Conservation (phyloP, 2,329 filamentous ascomycete species). For the Graphium sp. region DNA sequence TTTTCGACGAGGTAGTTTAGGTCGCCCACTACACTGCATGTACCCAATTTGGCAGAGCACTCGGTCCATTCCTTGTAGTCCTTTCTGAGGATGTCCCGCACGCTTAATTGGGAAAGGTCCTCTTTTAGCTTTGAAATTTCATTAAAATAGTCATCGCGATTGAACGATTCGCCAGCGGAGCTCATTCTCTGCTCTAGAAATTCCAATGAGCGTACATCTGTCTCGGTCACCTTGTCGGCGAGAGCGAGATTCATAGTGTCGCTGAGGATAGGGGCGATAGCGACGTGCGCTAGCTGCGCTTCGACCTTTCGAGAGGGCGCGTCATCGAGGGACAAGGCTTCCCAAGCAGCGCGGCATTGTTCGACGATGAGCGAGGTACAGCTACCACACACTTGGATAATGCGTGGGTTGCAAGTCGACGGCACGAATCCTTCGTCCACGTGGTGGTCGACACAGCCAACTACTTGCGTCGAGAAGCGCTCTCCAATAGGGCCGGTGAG, state of each 20-base stretch:
- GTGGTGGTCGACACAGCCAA: constrained; percentile 64
- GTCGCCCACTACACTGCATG: constrained; percentile 47
- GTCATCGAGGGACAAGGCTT: constrained; percentile 7
- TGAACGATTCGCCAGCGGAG: constrained; percentile 18
- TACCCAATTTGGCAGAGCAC: constrained; percentile 40
- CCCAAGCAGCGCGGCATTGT: constrained; percentile 40
- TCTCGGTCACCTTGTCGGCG: constrained; percentile 45
- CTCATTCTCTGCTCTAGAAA: constrained; percentile 35
- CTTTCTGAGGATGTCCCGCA: constrained; percentile 58
- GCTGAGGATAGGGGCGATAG: constrained; percentile 54
- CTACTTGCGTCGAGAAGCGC: constrained; percentile 33
- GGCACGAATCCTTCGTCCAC: constrained; percentile 47
- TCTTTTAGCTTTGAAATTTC: constrained; percentile 48
- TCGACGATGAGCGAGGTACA: constrained; percentile 55
- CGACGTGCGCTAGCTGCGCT: constrained; percentile 46
- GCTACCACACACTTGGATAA: constrained; percentile 53
- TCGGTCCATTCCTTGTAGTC: constrained; percentile 73
- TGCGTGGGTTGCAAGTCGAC: constrained; percentile 29
- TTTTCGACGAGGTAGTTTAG: constrained; percentile 41
- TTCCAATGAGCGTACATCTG: constrained; percentile 39
- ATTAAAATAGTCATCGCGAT: constrained; percentile 37
- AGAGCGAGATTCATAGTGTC: constrained; percentile 52
- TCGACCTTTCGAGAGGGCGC: constrained; percentile 26
- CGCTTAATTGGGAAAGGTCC: constrained; percentile 40
- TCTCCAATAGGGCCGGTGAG: constrained; percentile 44